Conservation (phyloP, 805 yeast genomes). For the Schizosaccharomyces cryophilus region DNA sequence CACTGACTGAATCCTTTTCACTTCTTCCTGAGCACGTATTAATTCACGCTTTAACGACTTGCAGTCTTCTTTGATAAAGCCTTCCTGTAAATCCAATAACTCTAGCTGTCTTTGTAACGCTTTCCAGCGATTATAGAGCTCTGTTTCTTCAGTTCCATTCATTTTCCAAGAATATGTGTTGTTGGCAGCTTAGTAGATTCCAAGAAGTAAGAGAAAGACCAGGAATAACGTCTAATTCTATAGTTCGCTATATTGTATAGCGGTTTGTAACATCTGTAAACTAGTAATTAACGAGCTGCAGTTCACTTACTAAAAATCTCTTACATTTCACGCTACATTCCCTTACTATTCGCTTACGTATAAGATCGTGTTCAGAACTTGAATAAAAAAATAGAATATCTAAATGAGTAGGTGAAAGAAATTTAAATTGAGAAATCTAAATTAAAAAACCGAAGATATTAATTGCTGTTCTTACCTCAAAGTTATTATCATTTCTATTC, state of each 20-base stretch:
- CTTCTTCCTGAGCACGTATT: constrained; percentile 94
- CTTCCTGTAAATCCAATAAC: constrained; percentile 67
- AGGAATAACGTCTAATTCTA: background rate
- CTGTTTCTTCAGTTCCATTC: constrained; percentile 13
- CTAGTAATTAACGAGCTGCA: background rate
- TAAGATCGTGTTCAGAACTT: too few relatives aligned
- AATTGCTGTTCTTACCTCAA: too few relatives aligned
- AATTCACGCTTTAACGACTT: constrained; percentile 87
- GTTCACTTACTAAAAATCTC: too few relatives aligned
- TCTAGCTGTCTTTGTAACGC: constrained; percentile 78
- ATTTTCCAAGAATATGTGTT: background rate
- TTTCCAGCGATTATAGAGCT: constrained; percentile 65
- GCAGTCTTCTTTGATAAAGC: constrained; percentile 91
- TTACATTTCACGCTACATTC: background rate
- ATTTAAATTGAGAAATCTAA: too few relatives aligned
- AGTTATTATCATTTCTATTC: background rate
- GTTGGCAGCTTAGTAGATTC: background rate
- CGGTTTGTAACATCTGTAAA: too few relatives aligned
- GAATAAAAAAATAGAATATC: too few relatives aligned
- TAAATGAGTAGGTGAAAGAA: too few relatives aligned
- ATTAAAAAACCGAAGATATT: too few relatives aligned
- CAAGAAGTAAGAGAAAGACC: background rate
- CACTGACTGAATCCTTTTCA: constrained; percentile 86
- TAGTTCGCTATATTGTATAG: background rate
- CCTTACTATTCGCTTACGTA: too few relatives aligned